phyloP scores from a whole-genome alignment of 805 yeast genomes.

The Dipodascus geniculatus region DNA sequence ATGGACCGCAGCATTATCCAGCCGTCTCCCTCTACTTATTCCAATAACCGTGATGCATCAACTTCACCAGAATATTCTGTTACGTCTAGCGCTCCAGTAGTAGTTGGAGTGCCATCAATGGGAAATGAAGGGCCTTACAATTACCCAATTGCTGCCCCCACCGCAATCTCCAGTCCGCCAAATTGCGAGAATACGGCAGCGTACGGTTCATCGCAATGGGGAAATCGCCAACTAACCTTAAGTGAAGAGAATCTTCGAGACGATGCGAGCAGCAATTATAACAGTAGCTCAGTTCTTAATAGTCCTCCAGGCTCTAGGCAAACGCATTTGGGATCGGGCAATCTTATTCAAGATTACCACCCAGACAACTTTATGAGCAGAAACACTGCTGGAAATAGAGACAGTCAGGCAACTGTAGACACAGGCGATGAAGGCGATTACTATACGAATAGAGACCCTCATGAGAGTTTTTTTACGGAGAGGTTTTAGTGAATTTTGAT shows the following conservation, averaged over 20 bases:
- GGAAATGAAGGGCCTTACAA: neutral
- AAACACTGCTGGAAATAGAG: neutral
- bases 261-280: neutral
- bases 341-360: neutral
- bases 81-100: neutral
- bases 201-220: neutral
- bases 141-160: neutral
- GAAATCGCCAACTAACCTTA: neutral
- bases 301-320: neutral
- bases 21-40: neutral
- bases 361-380: neutral
- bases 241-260: neutral
- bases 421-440: neutral
- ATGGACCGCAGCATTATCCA: neutral
- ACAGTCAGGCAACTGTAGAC: neutral
- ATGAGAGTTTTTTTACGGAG: neutral
- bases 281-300: neutral
- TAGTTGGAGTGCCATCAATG: neutral
- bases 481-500: neutral
- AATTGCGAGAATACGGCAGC: neutral
- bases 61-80: slow-evolving; percentile 1
- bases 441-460: neutral
- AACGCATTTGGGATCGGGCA: too few relatives aligned
- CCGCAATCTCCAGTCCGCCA: neutral
- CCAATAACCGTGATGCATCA: neutral